phyloP scores from a whole-genome alignment of 495 filamentous ascomycete species.

The Xylaria palmicola region DNA sequence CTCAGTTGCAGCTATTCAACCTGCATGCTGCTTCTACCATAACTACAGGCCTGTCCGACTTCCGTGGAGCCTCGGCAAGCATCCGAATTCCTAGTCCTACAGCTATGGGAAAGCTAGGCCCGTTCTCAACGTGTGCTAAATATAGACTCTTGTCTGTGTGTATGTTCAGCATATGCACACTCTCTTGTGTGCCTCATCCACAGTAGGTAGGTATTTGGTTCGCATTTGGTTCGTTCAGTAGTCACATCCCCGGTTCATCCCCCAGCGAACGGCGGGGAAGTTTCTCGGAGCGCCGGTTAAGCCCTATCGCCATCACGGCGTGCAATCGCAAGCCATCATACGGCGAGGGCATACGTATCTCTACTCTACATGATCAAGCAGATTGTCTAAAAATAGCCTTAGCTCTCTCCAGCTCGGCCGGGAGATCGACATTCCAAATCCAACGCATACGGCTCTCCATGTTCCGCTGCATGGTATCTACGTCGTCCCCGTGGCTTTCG shows the following conservation, averaged over 20 bases:
- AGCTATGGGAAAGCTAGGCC: background rate
- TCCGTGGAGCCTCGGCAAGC: background rate
- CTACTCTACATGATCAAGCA: background rate
- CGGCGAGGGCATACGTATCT: background rate
- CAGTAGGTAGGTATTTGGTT: background rate
- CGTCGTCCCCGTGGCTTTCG: conserved; percentile 25
- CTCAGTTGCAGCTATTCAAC: background rate
- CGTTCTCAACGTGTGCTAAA: background rate
- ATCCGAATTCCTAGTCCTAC: background rate
- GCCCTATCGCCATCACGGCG: background rate
- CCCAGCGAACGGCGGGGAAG: background rate
- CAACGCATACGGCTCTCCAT: conserved; percentile 29
- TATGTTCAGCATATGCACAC: background rate
- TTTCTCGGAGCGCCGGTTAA: background rate
- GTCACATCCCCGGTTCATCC: background rate
- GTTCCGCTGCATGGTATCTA: conserved; percentile 30
- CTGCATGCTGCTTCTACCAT: background rate
- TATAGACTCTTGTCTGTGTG: background rate
- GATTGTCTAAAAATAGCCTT: background rate
- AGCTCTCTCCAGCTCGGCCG: conserved; percentile 25
- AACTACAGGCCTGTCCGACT: background rate
- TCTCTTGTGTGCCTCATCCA: background rate
- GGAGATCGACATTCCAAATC: conserved; percentile 38
- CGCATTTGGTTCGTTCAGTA: background rate
- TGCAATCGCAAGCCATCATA: background rate